These are phyloP conservation scores for Chlamydomonas sp. DNA, from an alignment of 139 green algal species.

Conservation along the genomic window DNA sequence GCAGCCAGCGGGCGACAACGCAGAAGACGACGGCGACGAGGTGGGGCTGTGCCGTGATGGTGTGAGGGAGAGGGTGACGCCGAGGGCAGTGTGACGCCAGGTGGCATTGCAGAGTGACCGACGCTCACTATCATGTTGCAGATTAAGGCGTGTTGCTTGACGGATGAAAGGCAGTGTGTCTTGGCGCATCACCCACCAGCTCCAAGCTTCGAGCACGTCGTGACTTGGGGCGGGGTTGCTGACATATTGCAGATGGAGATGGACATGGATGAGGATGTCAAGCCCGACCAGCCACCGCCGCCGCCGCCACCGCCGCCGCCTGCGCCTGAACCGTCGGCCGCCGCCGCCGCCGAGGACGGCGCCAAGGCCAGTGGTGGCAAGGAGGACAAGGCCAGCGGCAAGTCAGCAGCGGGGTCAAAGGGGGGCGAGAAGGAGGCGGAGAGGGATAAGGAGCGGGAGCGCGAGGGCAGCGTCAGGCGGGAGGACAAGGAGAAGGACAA, in stretches of 20 bases:
- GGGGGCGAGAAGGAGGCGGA: background rate
- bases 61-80: too few species aligned
- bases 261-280: background rate
- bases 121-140: too few species aligned
- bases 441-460: background rate
- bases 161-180: too few species aligned
- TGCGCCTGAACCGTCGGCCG: background rate
- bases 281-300: background rate
- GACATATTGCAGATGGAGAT: conserved; percentile 2
- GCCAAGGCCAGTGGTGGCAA: background rate
- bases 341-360: background rate
- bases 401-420: too few species aligned
- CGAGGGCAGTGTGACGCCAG: too few species aligned
- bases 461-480: conserved; percentile 24
- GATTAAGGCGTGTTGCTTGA: too few species aligned
- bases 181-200: too few species aligned
- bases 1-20: background rate
- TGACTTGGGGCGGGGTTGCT: too few species aligned
- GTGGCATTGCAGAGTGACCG: too few species aligned
- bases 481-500: conserved; percentile 32
- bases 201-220: too few species aligned
- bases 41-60: too few species aligned
- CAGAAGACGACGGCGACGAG: background rate
- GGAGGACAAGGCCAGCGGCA: background rate
- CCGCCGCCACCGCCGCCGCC: background rate